These are phyloP conservation scores for Ramalina intermedia DNA, from an alignment of 495 filamentous ascomycete species.

Conservation along the genomic window DNA sequence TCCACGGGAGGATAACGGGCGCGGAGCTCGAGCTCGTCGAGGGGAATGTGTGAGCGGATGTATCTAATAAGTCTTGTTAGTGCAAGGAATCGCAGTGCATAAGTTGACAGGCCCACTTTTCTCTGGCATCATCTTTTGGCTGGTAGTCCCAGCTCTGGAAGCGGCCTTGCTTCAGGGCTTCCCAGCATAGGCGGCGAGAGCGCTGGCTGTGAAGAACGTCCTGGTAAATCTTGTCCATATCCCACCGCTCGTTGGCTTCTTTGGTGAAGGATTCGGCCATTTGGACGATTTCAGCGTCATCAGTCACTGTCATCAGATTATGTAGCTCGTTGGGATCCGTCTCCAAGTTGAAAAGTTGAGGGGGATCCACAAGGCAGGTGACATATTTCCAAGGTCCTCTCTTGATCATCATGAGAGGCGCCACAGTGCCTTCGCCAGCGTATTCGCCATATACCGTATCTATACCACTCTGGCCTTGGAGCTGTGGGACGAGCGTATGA, in stretches of 20 bases:
- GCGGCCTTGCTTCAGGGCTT: constrained; percentile 52
- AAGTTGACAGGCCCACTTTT: constrained; percentile 37
- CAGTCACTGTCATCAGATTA: constrained; percentile 47
- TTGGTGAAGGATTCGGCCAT: constrained; percentile 44
- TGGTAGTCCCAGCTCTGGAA: constrained; percentile 68
- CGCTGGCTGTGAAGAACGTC: constrained; percentile 60
- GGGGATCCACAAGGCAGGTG: constrained; percentile 63
- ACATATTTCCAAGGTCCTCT: constrained; percentile 73
- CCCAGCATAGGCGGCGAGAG: constrained; percentile 55
- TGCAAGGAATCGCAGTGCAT: not conserved
- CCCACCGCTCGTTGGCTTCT: constrained; percentile 56
- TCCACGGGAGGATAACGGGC: constrained; percentile 54
- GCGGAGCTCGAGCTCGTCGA: constrained; percentile 53
- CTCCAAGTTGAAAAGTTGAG: constrained; percentile 63
- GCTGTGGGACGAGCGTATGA: constrained; percentile 52
- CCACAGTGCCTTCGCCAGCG: constrained; percentile 74
- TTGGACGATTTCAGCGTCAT: constrained; percentile 27
- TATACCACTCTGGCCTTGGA: constrained; percentile 40
- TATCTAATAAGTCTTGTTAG: constrained; percentile 27
- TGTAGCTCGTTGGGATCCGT: constrained; percentile 57
- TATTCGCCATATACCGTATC: constrained; percentile 82
- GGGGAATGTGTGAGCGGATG: constrained; percentile 51
- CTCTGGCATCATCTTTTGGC: constrained; percentile 52
- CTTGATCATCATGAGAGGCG: constrained; percentile 81
- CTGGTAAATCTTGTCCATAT: constrained; percentile 53